Percentiles rank a stretch among this genome's conserved stretches.
Conservation (phyloP, 169 alveolate species). For the Amoebophrya sp. region DNA sequence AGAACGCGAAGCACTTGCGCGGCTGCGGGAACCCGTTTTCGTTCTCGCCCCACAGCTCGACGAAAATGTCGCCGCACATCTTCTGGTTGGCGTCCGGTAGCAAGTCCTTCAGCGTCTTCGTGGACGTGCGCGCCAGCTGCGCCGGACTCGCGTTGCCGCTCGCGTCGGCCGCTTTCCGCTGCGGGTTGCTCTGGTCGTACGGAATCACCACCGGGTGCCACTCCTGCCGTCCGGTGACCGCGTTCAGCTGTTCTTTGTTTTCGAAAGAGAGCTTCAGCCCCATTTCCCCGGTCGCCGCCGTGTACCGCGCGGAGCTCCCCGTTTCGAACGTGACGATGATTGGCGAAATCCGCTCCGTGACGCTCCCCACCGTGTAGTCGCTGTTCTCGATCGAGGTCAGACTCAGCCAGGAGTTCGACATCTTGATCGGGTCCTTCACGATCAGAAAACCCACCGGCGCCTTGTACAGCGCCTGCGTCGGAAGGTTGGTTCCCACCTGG, state of each 20-base stretch:
- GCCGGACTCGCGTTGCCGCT: neutral
- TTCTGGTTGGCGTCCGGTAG: neutral
- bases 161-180: neutral
- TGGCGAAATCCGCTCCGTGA: neutral
- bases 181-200: neutral
- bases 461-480: neutral
- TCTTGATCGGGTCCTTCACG: neutral
- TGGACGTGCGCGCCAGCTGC: neutral
- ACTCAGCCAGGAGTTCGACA: neutral
- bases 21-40: conserved; percentile 24
- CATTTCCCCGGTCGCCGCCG: neutral
- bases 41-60: conserved; percentile 7
- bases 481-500: neutral
- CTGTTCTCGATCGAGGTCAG: neutral
- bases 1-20: conserved; percentile 1
- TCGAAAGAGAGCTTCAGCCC: neutral
- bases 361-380: neutral
- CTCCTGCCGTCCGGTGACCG: conserved; percentile 3
- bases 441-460: neutral
- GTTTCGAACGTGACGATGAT: conserved; percentile 11
- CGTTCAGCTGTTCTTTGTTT: neutral
- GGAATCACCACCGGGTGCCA: conserved; percentile 6
- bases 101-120: neutral
- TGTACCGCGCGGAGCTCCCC: neutral
- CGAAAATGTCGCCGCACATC: neutral